phyloP scores from a whole-genome alignment of 75 land plant species.

The Gnetum montanum region DNA sequence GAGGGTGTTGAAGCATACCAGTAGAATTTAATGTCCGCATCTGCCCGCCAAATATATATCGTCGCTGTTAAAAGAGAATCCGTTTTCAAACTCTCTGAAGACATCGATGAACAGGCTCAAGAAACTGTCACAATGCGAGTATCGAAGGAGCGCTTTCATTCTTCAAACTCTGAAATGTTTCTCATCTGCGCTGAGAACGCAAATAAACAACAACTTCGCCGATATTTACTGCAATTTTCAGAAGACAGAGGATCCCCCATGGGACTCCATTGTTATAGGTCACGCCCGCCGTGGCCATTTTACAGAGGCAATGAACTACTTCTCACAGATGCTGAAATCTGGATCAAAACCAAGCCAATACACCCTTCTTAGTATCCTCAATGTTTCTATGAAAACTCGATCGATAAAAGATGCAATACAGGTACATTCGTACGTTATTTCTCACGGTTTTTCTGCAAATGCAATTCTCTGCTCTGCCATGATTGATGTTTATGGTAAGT shows the following conservation, averaged over 20 bases:
- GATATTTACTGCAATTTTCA: too few relatives aligned
- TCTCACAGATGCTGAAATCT: conserved; percentile 50
- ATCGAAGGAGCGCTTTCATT: too few relatives aligned
- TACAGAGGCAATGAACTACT: conserved; percentile 56
- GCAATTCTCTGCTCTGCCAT: conserved; percentile 36
- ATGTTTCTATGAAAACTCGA: conserved; percentile 45
- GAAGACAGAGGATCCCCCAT: conserved; percentile 12
- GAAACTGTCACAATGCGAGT: too few relatives aligned
- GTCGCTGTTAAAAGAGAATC: too few relatives aligned
- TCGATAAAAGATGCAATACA: conserved; percentile 34
- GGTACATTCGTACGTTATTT: conserved; percentile 46
- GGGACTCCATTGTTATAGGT: conserved; percentile 60
- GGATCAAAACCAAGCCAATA: conserved; percentile 40
- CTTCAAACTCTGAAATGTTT: too few relatives aligned
- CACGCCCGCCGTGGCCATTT: conserved; percentile 36
- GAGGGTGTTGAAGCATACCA: too few relatives aligned
- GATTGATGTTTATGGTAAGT: conserved; percentile 38
- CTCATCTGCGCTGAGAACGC: too few relatives aligned
- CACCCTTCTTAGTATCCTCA: conserved; percentile 49
- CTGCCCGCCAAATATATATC: too few relatives aligned
- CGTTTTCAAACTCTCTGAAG: too few relatives aligned
- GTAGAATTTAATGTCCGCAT: too few relatives aligned
- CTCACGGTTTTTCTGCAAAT: conserved; percentile 19
- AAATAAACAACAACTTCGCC: too few relatives aligned
- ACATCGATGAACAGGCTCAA: too few relatives aligned